phyloP scores from a whole-genome alignment of 495 filamentous ascomycete genomes.

The Penicillium daleae region DNA sequence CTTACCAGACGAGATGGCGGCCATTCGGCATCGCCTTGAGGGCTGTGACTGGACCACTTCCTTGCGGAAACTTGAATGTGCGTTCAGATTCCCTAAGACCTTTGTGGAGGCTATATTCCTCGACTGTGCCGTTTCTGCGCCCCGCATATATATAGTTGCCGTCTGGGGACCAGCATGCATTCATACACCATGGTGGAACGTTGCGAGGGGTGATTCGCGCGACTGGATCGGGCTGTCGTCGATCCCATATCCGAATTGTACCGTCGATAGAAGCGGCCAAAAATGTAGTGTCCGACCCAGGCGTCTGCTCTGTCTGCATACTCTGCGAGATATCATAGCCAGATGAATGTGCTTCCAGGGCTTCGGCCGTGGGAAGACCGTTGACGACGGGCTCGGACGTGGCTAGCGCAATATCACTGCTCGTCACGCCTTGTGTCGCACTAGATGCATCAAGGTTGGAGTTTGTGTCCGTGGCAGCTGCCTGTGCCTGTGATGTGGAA shows the following conservation, averaged over 20 bases:
- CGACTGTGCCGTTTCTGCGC: conserved; percentile 89
- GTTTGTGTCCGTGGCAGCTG: conserved; percentile 15
- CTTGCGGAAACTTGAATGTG: conserved; percentile 87
- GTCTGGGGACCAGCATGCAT: conserved; percentile 94
- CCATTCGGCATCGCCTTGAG: conserved; percentile 92
- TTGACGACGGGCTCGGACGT: conserved; percentile 41
- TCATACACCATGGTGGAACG: conserved; percentile 96
- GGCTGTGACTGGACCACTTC: conserved; percentile 85
- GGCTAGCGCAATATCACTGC: conserved; percentile 26
- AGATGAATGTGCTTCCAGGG: conserved; percentile 37
- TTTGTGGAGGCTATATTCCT: conserved; percentile 90
- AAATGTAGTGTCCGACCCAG: conserved; percentile 69
- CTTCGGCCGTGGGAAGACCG: conserved; percentile 58
- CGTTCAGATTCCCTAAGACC: conserved; percentile 74
- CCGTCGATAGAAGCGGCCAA: conserved; percentile 87
- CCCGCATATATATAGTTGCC: conserved; percentile 96
- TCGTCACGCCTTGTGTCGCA: conserved; percentile 21
- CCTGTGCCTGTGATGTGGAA: conserved; percentile 17
- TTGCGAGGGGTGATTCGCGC: conserved; percentile 75
- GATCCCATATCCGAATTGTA: conserved; percentile 88
- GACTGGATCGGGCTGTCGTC: conserved; percentile 73
- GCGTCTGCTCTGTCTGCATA: conserved; percentile 39
- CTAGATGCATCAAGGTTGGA: conserved; percentile 12
- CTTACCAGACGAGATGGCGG: conserved; percentile 85
- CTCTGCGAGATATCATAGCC: conserved; percentile 38